Evolutionary conservation across 2,329 filamentous ascomycete species (phyloP), one percentile per base, ranked within the genome.

Genomic region (Ophiostoma ulmi): DNA sequence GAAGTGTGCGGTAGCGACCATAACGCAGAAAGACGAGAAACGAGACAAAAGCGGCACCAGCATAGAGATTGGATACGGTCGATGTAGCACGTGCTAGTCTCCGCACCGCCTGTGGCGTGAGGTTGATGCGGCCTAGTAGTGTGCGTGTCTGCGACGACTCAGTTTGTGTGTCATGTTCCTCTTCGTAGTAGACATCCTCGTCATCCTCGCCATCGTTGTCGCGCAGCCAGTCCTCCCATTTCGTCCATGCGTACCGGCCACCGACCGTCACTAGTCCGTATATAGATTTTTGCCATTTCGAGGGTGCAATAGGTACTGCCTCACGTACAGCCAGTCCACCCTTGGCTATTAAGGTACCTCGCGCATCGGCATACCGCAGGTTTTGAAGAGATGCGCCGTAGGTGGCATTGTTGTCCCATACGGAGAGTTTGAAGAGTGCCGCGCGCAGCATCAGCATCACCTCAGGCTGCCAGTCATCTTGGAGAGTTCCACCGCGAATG

Each of bases 381-480:
- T 97, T 97, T 80, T 99, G 95, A 68, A 99, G 83, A 48, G 92
- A 90, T 13, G 95, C 95, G 72, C 95, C 95, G 79, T 99, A 98
- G 5, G 92, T 96, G 55, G 95, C 92, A 79, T 97, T 90, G 79
- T 97, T 92, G 79, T 98, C 94, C 95, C 95, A 99, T 72, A 99
- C 90, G 20, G 91, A 93, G 73, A 99, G 86, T 80, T 99, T 99
- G 84, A 97, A 99, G 8, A 99, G 83, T 3, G 93, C 83, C 1
- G 90, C 88, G 66, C 94, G 86, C 70, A 99, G 83, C 0, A 84
- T 86, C 38, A 97, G 84, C 73, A 91, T 84, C 70, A 98, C 94
- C 81, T 98, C 95, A 69, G 91, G 85, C 17, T 89, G 89, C 89
- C 92, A 97, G 76, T 97, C 92, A 78, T 97, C 93, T 72, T 91